phyloP scores from a whole-genome alignment of 148 eudicot species.

The Mesembryanthemum crystallinum region DNA sequence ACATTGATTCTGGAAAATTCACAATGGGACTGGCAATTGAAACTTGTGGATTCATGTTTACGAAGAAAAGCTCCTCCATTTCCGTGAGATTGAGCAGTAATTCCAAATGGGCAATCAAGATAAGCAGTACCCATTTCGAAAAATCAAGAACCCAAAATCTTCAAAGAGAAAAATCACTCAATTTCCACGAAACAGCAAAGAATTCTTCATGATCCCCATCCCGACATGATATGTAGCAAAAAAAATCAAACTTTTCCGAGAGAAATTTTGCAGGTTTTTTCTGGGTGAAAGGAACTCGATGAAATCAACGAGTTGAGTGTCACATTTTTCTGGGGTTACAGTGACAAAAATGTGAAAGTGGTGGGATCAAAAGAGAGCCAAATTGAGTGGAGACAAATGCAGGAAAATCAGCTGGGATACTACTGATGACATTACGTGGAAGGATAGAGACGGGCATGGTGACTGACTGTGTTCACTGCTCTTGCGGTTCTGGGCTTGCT shows the following conservation, averaged over 20 bases:
- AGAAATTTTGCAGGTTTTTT: neutral
- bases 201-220: neutral
- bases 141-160: conserved; percentile 11
- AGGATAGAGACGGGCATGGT: neutral
- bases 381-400: conserved; percentile 24
- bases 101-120: conserved; percentile 34
- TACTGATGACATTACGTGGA: neutral
- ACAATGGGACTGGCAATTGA: conserved; percentile 23
- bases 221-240: neutral
- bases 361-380: neutral
- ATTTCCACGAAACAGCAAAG: neutral
- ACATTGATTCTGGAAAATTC: conserved; percentile 32
- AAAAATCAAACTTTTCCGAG: neutral
- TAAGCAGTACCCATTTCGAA: conserved; percentile 33
- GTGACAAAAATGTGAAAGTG: neutral
- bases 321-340: neutral
- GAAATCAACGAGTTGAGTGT: neutral
- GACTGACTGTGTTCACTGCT: no score
- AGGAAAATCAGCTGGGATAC: conserved; percentile 7
- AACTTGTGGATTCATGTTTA: conserved; percentile 19
- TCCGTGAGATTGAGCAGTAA: conserved; percentile 29
- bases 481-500: no score
- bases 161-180: conserved; percentile 5
- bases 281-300: neutral
- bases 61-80: conserved; percentile 27